Evolutionary conservation across 176 grass and related monocot species (phyloP).

Genomic region (Zea mays): Zm-B73-REFERENCE-NAM-5.0 NC_050102.1:168634501-168635000

Average conservation of each 20-base stretch:
- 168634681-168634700: slow-evolving; percentile 74
- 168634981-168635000: slow-evolving; percentile 95
- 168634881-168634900: slow-evolving; percentile 46
- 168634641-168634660: slow-evolving; percentile 42
- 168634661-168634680: slow-evolving; percentile 89
- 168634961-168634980: slow-evolving; percentile 85
- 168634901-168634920: slow-evolving; percentile 35
- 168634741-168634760: slow-evolving; percentile 67
- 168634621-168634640: slow-evolving; percentile 20
- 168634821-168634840: slow-evolving; percentile 71
- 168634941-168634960: slow-evolving; percentile 61
- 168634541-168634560: not conserved
- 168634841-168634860: slow-evolving; percentile 68
- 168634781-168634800: slow-evolving; percentile 81
- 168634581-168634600: slow-evolving; percentile 4
- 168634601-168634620: slow-evolving; percentile 19
- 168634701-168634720: slow-evolving; percentile 69
- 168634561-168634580: slow-evolving; percentile 5
- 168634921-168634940: slow-evolving; percentile 20
- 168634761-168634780: slow-evolving; percentile 71
- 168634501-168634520: not conserved
- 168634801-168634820: slow-evolving; percentile 65
- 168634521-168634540: slow-evolving; percentile 5
- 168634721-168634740: slow-evolving; percentile 75
- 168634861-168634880: slow-evolving; percentile 73